Evolutionary conservation across 129 eudicot species (phyloP), one percentile per base, ranked within the genome.

Genomic region (Centrapalus pauciflorus): DNA sequence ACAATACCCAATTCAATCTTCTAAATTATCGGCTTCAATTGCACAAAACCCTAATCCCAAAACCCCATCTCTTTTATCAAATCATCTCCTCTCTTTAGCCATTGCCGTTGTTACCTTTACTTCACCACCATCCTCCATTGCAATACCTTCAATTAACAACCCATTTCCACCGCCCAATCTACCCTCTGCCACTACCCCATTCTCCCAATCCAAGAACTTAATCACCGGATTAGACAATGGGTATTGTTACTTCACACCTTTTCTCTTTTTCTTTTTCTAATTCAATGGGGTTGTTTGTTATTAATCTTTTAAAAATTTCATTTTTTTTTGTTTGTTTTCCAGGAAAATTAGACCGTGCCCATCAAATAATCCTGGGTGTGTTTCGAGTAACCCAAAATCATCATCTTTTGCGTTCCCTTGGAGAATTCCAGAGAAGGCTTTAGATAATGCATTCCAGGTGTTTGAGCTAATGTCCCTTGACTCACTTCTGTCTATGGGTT

Each of bases 271-370:
- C 29, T 6, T 55, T 23, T 38, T 17, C 12, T 24, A n/a, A n/a
- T n/a, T 61, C 49, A 30, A 26, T 67, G 7, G 4, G 29, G 4
- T 24, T 40, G n/a, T 3, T 24, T 5, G 48, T n/a, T n/a, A n/a
- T n/a, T n/a, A 35, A 29, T 69, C 19, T 13, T 6, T 13, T 23
- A 17, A 13, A 21, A 20, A 24, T 24, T 10, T n/a, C n/a, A n/a
- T n/a, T n/a, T n/a, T n/a, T n/a, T n/a, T 13, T 65, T 40, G 4
- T 7, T 17, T 58, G 35, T 27, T 49, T 67, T 77, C 77, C 84
- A 90, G 97, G 58, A 92, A 84, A 41, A 92, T 92, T 76, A 88
- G 98, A 43, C 62, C 91, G 0, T 92, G 98, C 55, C 98, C 98
- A 4, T 81, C 98, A 4, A 81, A 80, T 11, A 92, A 92, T 60